Base-by-base conservation (phyloP, 2,329 filamentous ascomycete genomes). In the Trichophaea hybrida region DNA sequence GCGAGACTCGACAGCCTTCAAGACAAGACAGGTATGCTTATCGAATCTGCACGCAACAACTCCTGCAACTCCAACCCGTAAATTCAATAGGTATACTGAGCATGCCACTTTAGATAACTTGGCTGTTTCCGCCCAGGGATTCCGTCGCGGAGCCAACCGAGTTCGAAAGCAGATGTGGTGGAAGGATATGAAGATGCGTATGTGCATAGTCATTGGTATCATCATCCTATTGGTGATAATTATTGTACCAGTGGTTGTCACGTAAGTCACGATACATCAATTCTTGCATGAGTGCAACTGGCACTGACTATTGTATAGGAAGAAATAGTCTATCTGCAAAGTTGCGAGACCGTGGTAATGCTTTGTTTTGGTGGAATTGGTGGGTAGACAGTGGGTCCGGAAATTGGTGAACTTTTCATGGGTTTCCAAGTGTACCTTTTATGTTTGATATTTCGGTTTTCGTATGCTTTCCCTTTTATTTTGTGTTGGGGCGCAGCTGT, bases 171-270 rank as follows among this genome's bases (percentile, higher is more conserved):
- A 94, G 75, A 97, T 97, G 91, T 97, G 91, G 91, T 97, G 90
- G 91, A 97, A 97, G 81, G 91, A 97, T 72, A 94, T 96, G 88
- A 97, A 97, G 83, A 98, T 98, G 93, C 84, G 93, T 74, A 93
- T 96, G 79, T 97, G 91, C 76, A 78, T 98, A 69, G 86, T 94
- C 71, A 79, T 84, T 61, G 93, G 90, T 70, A 86, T 98, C 74
- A 85, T 97, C 73, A 80, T 97, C 68, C 79, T 98, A 69, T 80
- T 98, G 68, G 77, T 94, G 68, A 81, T 98, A 73, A 97, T 98
- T 73, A 93, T 98, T 71, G 83, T 97, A 68, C 93, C 93, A 67
- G 79, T 85, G 68, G 88, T 91, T 95, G 82, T 71, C 49, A 63
- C 60, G 61, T 63, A 61, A 46, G 58, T 61, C 62, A 6, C 34